Percentiles rank a stretch among this genome's conserved stretches.
These are phyloP conservation scores for Telopea speciosissima DNA, from an alignment of 177 flowering plant species.

Conservation along the genomic window DNA sequence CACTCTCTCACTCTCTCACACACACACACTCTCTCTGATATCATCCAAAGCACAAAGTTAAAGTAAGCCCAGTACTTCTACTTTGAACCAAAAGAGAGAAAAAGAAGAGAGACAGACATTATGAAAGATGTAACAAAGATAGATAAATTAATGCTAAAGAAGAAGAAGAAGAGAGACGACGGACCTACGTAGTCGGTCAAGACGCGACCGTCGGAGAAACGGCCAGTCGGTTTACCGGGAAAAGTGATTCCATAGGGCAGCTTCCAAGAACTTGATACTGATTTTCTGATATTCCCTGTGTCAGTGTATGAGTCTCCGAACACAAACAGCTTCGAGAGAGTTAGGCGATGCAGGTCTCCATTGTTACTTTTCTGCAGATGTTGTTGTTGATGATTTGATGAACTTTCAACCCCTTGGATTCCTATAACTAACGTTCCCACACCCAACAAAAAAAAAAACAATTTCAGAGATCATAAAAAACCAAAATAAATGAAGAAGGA, in stretches of 20 bases:
- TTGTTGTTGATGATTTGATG: slow-evolving; percentile 11
- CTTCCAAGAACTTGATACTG: slow-evolving; percentile 48
- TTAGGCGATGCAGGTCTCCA: slow-evolving; percentile 10
- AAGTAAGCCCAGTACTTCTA: no score
- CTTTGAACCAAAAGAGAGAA: no score
- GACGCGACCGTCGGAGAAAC: slow-evolving; percentile 89
- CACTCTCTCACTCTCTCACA: no score
- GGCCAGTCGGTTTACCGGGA: slow-evolving; percentile 85
- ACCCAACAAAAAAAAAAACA: not conserved
- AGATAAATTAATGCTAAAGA: not conserved
- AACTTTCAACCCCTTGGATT: slow-evolving; percentile 25
- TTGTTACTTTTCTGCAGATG: not conserved
- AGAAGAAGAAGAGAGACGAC: not conserved
- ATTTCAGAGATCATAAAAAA: not conserved
- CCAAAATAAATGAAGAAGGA: not conserved
- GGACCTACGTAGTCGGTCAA: slow-evolving; percentile 71
- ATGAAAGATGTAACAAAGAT: no score
- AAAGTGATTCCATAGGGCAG: slow-evolving; percentile 78
- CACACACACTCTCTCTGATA: no score
- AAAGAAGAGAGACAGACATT: no score
- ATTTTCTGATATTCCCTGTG: slow-evolving; percentile 55
- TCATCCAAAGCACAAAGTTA: no score
- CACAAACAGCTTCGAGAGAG: slow-evolving; percentile 52
- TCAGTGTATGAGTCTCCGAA: slow-evolving; percentile 94
- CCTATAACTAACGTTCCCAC: not conserved